Base-by-base conservation (phyloP, 192 early-diverging fungal genomes). In the Obelidium mucronatum region DNA sequence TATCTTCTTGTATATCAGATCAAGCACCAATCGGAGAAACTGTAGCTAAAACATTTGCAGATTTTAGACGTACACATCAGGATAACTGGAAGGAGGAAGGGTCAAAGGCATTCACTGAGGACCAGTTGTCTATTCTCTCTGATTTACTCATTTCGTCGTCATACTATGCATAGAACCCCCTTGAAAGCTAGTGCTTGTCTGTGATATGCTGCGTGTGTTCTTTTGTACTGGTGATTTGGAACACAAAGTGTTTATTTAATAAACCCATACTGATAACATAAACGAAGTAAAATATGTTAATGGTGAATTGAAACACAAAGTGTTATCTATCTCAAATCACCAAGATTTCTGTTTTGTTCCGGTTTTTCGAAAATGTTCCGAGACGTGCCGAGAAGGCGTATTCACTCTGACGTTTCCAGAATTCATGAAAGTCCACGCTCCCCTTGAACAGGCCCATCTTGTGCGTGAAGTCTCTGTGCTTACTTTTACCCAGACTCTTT, bases 51-150 rank as follows among this genome's bases (percentile, higher is more conserved):
- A 91, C 91, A 28, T 97, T 97, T 89, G 90, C 95, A 3, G 95
- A 98, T 73, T 98, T 98, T 76, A 86, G 92, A 73, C 84, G 97
- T 60, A 98, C 97, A 3, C 97, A 98, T 75, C 93, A 94, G 68
- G 97, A 98, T 73, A 93, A 91, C 8, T 98, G 97, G 97, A 94
- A 95, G 64, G 91, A 95, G 66, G 95, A 98, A 70, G 51, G 53
- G 1, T 87, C 88, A 78, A 82, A 83, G 69, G 79, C 81, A 71
- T 97, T 98, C 78, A 88, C 82, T 1, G 87, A 87, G 33, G 89
- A 92, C 31, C 93, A 98, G 79, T 74, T 93, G 40, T 91, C 91
- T 37, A 76, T 94, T 22, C 78, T 98, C 58, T 90, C 91, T 8
- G 96, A 98, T 82, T 91, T 98, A 88, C 83, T 98, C 8, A 83